phyloP scores from a whole-genome alignment of 441 rosid genomes.

The Adansonia madagascariensis region DNA sequence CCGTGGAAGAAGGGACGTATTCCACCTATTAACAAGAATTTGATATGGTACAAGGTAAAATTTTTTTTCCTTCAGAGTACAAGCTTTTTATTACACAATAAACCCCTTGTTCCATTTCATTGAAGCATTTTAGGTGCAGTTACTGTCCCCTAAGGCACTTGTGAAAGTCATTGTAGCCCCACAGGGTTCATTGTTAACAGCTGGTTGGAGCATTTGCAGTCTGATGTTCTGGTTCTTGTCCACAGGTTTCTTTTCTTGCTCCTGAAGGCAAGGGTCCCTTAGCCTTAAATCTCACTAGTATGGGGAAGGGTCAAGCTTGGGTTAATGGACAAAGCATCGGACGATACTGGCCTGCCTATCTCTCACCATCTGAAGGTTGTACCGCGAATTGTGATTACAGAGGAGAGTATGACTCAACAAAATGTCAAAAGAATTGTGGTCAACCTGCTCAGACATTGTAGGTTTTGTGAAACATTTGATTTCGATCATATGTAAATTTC shows the following conservation, averaged over 20 bases:
- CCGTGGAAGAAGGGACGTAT: conserved; percentile 50
- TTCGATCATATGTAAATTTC: neutral
- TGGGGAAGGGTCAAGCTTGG: conserved; percentile 86
- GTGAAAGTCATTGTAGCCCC: neutral
- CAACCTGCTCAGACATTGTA: conserved; percentile 70
- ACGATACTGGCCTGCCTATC: conserved; percentile 61
- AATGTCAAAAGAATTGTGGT: conserved; percentile 63
- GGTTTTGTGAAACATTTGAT: conserved; percentile 26
- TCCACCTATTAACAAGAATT: conserved; percentile 48
- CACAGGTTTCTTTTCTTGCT: conserved; percentile 45
- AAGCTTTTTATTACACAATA: neutral
- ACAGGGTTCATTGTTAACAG: neutral
- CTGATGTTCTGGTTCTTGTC: conserved; percentile 11
- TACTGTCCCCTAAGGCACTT: neutral
- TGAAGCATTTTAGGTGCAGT: neutral
- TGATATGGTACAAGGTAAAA: conserved; percentile 73
- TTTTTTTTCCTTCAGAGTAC: neutral
- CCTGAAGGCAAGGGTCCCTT: conserved; percentile 62
- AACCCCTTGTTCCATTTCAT: neutral
- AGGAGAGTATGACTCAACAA: conserved; percentile 51
- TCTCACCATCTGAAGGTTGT: conserved; percentile 55
- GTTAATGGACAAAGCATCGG: conserved; percentile 66
- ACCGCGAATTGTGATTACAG: conserved; percentile 58
- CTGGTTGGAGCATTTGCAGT: neutral
- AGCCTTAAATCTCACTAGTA: conserved; percentile 59